These are phyloP conservation scores for Staphylotrichum longicolle DNA, from an alignment of 495 filamentous ascomycete genomes.

Conservation along the genomic window DNA sequence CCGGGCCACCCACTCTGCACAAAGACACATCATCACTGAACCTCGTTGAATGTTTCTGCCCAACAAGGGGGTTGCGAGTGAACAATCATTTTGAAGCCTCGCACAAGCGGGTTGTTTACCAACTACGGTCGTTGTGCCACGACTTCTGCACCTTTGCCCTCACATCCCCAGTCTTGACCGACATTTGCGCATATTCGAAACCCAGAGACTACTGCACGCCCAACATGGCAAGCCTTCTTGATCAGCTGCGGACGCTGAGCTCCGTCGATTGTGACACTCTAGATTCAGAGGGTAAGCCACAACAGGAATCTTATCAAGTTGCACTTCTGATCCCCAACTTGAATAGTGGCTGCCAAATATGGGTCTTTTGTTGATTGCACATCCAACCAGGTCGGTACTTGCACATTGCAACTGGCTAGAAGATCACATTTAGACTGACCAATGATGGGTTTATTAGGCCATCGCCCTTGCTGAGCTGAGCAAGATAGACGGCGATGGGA, in stretches of 20 bases:
- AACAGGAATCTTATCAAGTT: neutral
- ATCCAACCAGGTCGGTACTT: slow-evolving; percentile 57
- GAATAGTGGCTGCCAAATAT: slow-evolving; percentile 51
- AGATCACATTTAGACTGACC: neutral
- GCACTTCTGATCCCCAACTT: slow-evolving; percentile 6
- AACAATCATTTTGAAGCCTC: no score
- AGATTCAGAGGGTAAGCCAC: slow-evolving; percentile 47
- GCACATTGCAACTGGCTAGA: neutral
- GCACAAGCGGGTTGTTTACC: no score
- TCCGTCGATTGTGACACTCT: slow-evolving; percentile 61
- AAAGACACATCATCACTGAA: neutral
- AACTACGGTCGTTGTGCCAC: no score
- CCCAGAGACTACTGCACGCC: neutral
- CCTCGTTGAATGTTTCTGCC: neutral
- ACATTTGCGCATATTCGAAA: no score
- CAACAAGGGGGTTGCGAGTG: neutral
- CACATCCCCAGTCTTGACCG: no score
- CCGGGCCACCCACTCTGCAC: neutral
- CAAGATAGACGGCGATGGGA: slow-evolving; percentile 34
- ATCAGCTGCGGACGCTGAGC: slow-evolving; percentile 46
- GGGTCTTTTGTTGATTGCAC: slow-evolving; percentile 65
- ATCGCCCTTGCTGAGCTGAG: slow-evolving; percentile 59
- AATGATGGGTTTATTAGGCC: slow-evolving; percentile 40
- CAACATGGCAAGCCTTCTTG: slow-evolving; percentile 31
- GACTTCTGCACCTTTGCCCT: no score